Evolutionary conservation across 352 stramenopile genomes (phyloP), one percentile per base, ranked within the genome.

Genomic region (Thalassiosira sp.): DNA sequence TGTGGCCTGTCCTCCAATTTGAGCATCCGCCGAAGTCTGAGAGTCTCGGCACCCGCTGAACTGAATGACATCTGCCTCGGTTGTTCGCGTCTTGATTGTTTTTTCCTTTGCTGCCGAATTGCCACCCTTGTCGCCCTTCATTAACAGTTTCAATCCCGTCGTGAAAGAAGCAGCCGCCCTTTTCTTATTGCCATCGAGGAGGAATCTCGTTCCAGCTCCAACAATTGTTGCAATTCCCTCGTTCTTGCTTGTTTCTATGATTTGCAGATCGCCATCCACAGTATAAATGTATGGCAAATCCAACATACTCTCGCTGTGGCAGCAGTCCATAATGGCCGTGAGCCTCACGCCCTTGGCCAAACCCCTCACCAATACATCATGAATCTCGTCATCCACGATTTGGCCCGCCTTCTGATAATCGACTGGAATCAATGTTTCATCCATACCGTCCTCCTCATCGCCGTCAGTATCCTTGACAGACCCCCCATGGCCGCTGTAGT

Each of bases 211-310:
- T 5, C 81, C 81, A 0, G 69, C 60, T 6, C 53, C 49, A 11
- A 84, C 24, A n/a, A 65, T 28, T 31, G 68, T 58, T n/a, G 40
- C 58, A 24, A 76, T 48, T 10, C 58, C 52, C 28, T 60, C 60
- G 22, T 70, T 62, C 35, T 57, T 79, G 24, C 33, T 68, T 24
- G 31, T 70, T 24, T 79, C 69, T 15, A 79, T 67, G 52, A 58
- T 57, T 42, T 60, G 56, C 24, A 84, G 63, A 10, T 84, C 53
- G 5, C 75, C 72, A 56, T 86, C 80, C 11, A 79, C 77, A 40
- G 76, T 87, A 57, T 90, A 90, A 37, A 79, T 68, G 53, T 87
- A 89, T 10, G 84, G 84, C 8, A 90, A 42, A 61, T 90, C 81
- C 37, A 90, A 69, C 1, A 79, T 81, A 6, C 61, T 80, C 28